Evolutionary conservation across 2,329 filamentous ascomycete species (phyloP), one percentile per base, ranked within the genome.

Genomic region (Paramyrothecium roridum): DNA sequence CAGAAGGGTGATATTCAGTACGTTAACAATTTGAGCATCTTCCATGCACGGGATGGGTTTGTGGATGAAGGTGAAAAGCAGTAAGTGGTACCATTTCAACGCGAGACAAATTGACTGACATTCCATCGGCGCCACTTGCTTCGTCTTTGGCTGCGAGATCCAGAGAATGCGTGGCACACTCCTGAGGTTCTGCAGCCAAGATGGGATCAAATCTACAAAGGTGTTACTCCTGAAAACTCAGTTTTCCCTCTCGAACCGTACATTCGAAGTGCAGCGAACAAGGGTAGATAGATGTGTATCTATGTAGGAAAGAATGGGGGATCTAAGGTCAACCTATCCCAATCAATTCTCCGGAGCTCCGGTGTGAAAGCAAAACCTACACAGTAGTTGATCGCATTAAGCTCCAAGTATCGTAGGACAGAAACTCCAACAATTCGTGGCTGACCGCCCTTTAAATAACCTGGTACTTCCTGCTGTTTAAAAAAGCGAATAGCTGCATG

Each of bases 221-320:
- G 72, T 11, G 74, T 84, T 2, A 76, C 67, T 8, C 70, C 76
- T 1, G 79, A 83, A 56, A 76, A 72, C 16, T 72, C 80, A 43
- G 76, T 83, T 0, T 80, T 86, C 54, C 82, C 82, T 0, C 67
- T 84, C 2, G 79, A 86, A 62, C 79, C 81, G 3, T 58, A 55
- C 22, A 61, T 65, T 50, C 60, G 63, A 20, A 63, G 59, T 34
- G 60, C 57, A 16, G 59, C 60, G 37, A 55, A 58, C 19, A 53
- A 49, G 19, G 45, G 26, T 30, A 4, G n/a, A 19, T 26, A 23
- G n/a, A 30, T n/a, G 26, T 6, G 6, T 30, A 30, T 4, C 26
- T 30, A 30, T 30, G 26, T 30, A 30, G 26, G 26, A n/a, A n/a
- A n/a, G n/a, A n/a, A n/a, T n/a, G n/a, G n/a, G n/a, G n/a, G n/a